These are phyloP conservation scores for Aspergillus ruber DNA, from an alignment of 2,329 filamentous ascomycete genomes.

Conservation along the genomic window DNA sequence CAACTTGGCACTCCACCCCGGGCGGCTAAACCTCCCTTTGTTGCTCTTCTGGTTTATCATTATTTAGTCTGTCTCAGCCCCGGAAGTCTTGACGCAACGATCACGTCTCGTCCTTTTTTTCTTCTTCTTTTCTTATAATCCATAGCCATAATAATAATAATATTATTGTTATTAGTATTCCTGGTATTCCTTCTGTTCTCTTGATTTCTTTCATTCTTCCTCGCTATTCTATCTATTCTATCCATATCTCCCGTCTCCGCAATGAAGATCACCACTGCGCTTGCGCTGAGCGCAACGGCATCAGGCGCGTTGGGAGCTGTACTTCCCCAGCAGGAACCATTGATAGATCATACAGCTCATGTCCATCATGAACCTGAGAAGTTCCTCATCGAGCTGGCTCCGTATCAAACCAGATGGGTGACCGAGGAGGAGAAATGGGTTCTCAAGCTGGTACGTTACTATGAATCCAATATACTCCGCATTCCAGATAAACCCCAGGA, in stretches of 20 bases:
- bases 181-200: neutral
- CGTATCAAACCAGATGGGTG: conserved; percentile 76
- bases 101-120: neutral
- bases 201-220: neutral
- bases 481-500: neutral
- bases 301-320: conserved; percentile 25
- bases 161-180: neutral
- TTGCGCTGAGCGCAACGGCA: conserved; percentile 31
- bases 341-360: conserved; percentile 10
- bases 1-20: neutral
- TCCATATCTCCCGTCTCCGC: conserved; percentile 2
- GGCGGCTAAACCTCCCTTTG: neutral
- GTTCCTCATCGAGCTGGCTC: conserved; percentile 77
- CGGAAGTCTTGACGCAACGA: neutral
- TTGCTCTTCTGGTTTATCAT: neutral
- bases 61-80: neutral
- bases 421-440: conserved; percentile 95
- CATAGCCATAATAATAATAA: neutral
- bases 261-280: conserved; percentile 32
- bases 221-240: neutral
- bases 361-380: conserved; percentile 41
- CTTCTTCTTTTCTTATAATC: neutral
- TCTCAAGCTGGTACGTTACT: conserved; percentile 63
- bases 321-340: conserved; percentile 25
- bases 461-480: neutral